Evolutionary conservation across 2,329 filamentous ascomycete genomes (phyloP).

Genomic region (Exophiala alcalophila): DNA sequence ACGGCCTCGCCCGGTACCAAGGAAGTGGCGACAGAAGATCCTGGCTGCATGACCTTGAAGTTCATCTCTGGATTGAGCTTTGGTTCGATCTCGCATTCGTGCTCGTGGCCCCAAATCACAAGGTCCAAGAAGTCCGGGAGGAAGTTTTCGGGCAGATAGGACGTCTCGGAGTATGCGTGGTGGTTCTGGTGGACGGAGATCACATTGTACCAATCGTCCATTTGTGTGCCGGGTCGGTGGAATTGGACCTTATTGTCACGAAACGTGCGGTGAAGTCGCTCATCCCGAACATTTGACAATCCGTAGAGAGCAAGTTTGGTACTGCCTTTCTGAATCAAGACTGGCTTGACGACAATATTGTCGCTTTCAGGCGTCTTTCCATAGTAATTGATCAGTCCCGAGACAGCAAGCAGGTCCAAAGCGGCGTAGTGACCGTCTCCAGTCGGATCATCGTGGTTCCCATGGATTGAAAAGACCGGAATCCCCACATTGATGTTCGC

Average conservation of each 20-base stretch:
- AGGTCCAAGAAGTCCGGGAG: slow-evolving; percentile 88
- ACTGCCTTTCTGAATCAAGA: slow-evolving; percentile 85
- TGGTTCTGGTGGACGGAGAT: slow-evolving; percentile 97
- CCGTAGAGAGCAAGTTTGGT: slow-evolving; percentile 94
- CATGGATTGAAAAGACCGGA: slow-evolving; percentile 96
- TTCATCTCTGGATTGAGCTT: slow-evolving; percentile 77
- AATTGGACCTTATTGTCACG: slow-evolving; percentile 91
- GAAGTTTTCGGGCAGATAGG: slow-evolving; percentile 92
- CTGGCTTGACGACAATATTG: slow-evolving; percentile 87
- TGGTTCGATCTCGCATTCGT: slow-evolving; percentile 90
- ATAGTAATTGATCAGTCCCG: slow-evolving; percentile 93
- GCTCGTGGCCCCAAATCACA: slow-evolving; percentile 95
- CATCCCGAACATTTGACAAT: slow-evolving; percentile 92
- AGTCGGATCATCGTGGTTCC: slow-evolving; percentile 97
- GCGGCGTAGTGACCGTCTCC: slow-evolving; percentile 91
- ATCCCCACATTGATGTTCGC: slow-evolving; percentile 96
- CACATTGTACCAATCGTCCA: slow-evolving; percentile 91
- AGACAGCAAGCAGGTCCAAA: slow-evolving; percentile 84
- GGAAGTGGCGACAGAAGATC: slow-evolving; percentile 93
- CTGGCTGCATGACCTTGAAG: slow-evolving; percentile 96
- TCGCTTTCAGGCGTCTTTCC: slow-evolving; percentile 88
- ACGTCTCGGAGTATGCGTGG: slow-evolving; percentile 82
- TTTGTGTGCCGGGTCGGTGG: slow-evolving; percentile 76
- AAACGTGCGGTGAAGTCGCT: slow-evolving; percentile 90
- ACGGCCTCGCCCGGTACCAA: slow-evolving; percentile 85